phyloP scores from a whole-genome alignment of 192 early-diverging fungal species.

The Coemansia sp. region DNA sequence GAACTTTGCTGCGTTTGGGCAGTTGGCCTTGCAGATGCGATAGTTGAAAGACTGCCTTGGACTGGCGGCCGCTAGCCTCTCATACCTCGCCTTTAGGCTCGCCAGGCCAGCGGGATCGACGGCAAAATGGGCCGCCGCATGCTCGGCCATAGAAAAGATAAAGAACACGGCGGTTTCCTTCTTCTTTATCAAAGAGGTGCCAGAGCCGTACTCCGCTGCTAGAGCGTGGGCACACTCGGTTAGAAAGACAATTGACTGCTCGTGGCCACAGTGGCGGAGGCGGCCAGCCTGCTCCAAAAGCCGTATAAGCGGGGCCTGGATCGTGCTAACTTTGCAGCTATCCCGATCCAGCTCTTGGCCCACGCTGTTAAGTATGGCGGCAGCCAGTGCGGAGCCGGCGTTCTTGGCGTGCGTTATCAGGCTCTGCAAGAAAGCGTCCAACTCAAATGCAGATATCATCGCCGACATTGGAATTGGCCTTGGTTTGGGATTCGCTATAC shows the following conservation, averaged over 20 bases:
- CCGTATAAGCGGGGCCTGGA: conserved; percentile 11
- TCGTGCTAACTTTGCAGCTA: neutral
- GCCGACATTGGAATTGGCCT: neutral
- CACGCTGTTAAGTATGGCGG: conserved; percentile 25
- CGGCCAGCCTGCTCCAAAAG: conserved; percentile 23
- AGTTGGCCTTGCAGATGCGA: conserved; percentile 28
- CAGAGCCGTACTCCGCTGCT: conserved; percentile 13
- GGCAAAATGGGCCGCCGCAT: conserved; percentile 26
- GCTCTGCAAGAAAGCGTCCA: conserved; percentile 41
- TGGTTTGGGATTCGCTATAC: neutral
- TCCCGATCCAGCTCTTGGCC: conserved; percentile 6
- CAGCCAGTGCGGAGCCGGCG: conserved; percentile 6
- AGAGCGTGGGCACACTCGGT: conserved; percentile 14
- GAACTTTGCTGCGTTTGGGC: conserved; percentile 25
- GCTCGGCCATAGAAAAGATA: conserved; percentile 26
- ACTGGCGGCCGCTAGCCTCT: conserved; percentile 13
- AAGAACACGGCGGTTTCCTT: conserved; percentile 33
- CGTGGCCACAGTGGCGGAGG: conserved; percentile 32
- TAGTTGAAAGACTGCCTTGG: conserved; percentile 43
- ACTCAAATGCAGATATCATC: conserved; percentile 27
- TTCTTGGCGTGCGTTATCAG: conserved; percentile 18
- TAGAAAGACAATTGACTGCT: conserved; percentile 27
- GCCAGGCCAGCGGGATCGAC: conserved; percentile 14
- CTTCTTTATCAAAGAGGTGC: conserved; percentile 1
- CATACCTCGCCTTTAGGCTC: conserved; percentile 19